phyloP scores from a whole-genome alignment of 495 filamentous ascomycete genomes.

The Podospora pseudoanserina region DNA sequence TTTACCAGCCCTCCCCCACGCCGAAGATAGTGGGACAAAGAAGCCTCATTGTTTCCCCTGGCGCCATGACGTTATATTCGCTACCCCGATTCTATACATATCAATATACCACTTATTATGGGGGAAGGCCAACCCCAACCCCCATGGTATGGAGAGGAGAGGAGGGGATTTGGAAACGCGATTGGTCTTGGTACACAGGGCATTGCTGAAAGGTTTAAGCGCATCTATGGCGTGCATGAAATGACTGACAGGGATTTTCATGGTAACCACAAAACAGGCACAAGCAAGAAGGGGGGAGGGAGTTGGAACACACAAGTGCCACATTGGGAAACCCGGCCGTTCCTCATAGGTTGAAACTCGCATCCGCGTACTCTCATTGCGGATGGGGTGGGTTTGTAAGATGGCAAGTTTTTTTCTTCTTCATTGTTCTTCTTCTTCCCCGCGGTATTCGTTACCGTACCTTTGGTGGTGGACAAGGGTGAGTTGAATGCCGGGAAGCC shows the following conservation, averaged over 20 bases:
- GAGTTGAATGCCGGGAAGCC: neutral
- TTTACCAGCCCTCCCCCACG: neutral
- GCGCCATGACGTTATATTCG: neutral
- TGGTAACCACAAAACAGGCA: neutral
- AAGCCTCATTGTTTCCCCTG: neutral
- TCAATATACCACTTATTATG: too few relatives aligned
- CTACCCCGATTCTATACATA: neutral
- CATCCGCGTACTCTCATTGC: neutral
- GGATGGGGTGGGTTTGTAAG: neutral
- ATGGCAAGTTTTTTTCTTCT: neutral
- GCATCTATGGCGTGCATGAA: slow-evolving; percentile 6
- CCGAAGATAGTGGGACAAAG: neutral
- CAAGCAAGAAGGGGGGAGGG: neutral
- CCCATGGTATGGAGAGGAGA: too few relatives aligned
- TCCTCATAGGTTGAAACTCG: neutral
- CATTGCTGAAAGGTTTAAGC: neutral
- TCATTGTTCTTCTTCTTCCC: neutral
- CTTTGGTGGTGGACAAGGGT: neutral
- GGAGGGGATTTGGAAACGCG: too few relatives aligned
- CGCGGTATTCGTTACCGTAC: neutral
- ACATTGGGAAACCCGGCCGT: neutral
- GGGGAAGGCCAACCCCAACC: neutral
- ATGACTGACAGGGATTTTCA: neutral
- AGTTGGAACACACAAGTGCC: neutral
- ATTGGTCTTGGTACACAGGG: too few relatives aligned